Percentiles rank a stretch among this genome's conserved stretches.
Evolutionary conservation across 2,329 filamentous ascomycete species (phyloP).

Genomic region (Ascochyta viciae-villosae): DNA sequence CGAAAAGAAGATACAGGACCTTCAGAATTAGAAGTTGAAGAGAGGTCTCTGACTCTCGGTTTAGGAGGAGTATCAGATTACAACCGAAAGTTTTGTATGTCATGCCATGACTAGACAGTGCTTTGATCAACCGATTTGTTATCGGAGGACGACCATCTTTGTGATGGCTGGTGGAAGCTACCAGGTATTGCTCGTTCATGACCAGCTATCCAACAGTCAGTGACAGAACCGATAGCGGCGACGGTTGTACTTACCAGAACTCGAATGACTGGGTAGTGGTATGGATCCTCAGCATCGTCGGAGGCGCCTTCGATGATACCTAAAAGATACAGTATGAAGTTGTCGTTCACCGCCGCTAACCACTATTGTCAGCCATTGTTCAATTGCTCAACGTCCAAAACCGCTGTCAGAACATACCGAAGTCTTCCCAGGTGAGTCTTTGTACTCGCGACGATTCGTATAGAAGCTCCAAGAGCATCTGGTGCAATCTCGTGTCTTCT

Average conservation of each 20-base stretch:
- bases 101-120: conserved; percentile 80
- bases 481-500: conserved; percentile 75
- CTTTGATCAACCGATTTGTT: conserved; percentile 93
- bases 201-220: conserved; percentile 69
- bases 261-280: conserved; percentile 93
- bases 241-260: conserved; percentile 74
- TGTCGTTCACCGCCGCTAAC: conserved; percentile 69
- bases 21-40: conserved; percentile 96
- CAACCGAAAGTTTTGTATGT: conserved; percentile 94
- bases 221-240: not conserved
- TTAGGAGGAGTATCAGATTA: conserved; percentile 93
- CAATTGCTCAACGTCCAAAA: not conserved
- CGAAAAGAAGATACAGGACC: conserved; percentile 92
- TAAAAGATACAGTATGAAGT: conserved; percentile 84
- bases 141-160: conserved; percentile 59
- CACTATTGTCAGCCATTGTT: conserved; percentile 15
- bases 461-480: conserved; percentile 82
- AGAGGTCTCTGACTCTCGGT: conserved; percentile 91
- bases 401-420: conserved; percentile 63
- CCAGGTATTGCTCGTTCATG: conserved; percentile 98
- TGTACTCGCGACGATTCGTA: conserved; percentile 98
- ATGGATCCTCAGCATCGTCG: conserved; percentile 87
- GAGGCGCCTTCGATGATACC: conserved; percentile 86
- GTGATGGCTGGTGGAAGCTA: conserved; percentile 61
- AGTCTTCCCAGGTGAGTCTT: conserved; percentile 75